phyloP scores from a whole-genome alignment of 768 basidiomycete species.

The Lepiota subincarnata region DNA sequence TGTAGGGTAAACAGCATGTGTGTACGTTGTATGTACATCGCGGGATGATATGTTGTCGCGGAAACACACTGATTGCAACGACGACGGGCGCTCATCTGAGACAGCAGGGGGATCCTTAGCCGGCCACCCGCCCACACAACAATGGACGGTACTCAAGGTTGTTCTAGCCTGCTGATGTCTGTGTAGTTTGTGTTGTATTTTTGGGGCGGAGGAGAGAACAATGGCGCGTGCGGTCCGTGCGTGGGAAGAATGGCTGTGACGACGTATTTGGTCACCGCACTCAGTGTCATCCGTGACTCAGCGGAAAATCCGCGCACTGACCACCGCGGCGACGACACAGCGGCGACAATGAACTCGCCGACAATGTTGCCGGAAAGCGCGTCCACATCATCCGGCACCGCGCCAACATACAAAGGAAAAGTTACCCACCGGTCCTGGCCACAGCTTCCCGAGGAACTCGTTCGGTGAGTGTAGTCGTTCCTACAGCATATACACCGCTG shows the following conservation, averaged over 20 bases:
- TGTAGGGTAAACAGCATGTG: too few relatives aligned
- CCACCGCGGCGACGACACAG: conserved; percentile 32
- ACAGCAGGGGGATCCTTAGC: too few relatives aligned
- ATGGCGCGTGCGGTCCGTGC: conserved; percentile 32
- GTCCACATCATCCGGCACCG: not conserved
- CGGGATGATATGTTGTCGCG: too few relatives aligned
- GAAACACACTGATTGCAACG: too few relatives aligned
- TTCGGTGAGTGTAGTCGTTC: conserved; percentile 40
- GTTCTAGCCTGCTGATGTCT: too few relatives aligned
- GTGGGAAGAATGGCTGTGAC: conserved; percentile 33
- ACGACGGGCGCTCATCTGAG: too few relatives aligned
- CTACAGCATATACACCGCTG: conserved; percentile 10
- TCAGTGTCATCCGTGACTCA: conserved; percentile 30
- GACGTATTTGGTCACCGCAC: conserved; percentile 23
- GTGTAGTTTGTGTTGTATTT: too few relatives aligned
- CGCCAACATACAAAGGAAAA: conserved; percentile 49
- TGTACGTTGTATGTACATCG: too few relatives aligned
- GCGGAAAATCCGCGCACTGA: conserved; percentile 40
- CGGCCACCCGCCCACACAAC: too few relatives aligned
- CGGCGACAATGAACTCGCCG: conserved; percentile 20
- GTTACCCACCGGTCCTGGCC: conserved; percentile 53
- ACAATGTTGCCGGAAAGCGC: conserved; percentile 20
- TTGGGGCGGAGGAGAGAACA: not conserved
- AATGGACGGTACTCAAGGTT: too few relatives aligned
- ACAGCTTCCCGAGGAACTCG: conserved; percentile 57